These are phyloP conservation scores for Vachellia pachyceras DNA, from an alignment of 306 rosid genomes.

Conservation along the genomic window DNA sequence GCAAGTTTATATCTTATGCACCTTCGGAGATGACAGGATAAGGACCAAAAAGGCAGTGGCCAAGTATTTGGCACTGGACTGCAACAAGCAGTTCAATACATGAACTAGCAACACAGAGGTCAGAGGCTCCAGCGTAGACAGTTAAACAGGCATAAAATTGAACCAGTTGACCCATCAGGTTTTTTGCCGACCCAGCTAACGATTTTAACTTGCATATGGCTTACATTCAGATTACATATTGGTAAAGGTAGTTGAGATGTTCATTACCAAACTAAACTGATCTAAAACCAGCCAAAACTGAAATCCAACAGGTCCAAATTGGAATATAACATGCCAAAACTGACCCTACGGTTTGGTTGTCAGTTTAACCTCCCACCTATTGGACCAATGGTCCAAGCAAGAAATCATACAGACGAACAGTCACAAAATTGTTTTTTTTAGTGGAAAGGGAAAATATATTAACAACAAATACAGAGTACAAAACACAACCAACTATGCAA, in stretches of 20 bases:
- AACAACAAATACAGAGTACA: no score
- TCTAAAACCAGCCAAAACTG: not conserved
- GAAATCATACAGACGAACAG: slow-evolving; percentile 42
- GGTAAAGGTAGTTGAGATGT: not conserved
- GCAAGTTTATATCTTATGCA: slow-evolving; percentile 59
- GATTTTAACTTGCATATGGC: not conserved
- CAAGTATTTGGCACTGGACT: not conserved
- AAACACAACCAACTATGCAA: no score
- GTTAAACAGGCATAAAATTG: not conserved
- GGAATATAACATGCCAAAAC: not conserved
- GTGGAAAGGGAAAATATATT: no score
- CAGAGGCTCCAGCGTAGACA: not conserved
- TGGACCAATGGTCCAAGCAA: not conserved
- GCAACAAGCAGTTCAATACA: not conserved
- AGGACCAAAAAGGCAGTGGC: slow-evolving; percentile 46
- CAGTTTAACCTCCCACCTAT: not conserved
- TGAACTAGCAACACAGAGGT: not conserved
- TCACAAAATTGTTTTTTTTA: slow-evolving; percentile 29
- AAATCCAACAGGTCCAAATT: not conserved
- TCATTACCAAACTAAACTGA: not conserved
- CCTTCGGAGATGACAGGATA: slow-evolving; percentile 67
- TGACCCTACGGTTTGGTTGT: not conserved
- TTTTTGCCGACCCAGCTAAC: not conserved
- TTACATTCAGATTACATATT: not conserved
- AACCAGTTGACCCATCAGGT: not conserved